A percentile compares a stretch with the other conserved stretches of the same genome.
These are phyloP conservation scores for Pythium dissimile DNA, from an alignment of 352 stramenopile genomes.

Conservation along the genomic window DNA sequence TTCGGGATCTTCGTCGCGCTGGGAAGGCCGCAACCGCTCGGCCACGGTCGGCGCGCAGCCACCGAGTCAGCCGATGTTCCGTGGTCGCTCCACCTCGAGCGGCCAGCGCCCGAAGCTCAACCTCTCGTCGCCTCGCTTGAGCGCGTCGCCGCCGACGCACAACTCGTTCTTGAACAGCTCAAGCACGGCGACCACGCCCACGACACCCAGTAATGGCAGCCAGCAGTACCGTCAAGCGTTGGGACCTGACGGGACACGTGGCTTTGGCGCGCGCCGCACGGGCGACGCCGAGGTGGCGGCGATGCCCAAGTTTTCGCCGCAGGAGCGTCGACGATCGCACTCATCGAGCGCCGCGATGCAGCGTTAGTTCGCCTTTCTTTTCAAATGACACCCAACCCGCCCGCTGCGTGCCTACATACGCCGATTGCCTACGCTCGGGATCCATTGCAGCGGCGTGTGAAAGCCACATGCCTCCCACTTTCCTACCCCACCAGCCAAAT, in stretches of 20 bases:
- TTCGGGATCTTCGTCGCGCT: slow-evolving; percentile 18
- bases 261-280: slow-evolving; percentile 72
- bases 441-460: not conserved
- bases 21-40: slow-evolving; percentile 28
- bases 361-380: slow-evolving; percentile 1
- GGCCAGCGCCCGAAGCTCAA: slow-evolving; percentile 21
- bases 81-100: slow-evolving; percentile 21
- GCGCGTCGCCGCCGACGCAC: slow-evolving; percentile 18
- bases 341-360: slow-evolving; percentile 45
- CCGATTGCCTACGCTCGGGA: not conserved
- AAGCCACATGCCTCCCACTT: no score
- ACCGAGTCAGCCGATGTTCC: slow-evolving; percentile 17
- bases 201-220: slow-evolving; percentile 33
- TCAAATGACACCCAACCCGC: not conserved
- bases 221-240: slow-evolving; percentile 76
- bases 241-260: slow-evolving; percentile 73
- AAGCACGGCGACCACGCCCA: slow-evolving; percentile 2
- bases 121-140: slow-evolving; percentile 23
- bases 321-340: slow-evolving; percentile 72
- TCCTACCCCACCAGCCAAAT: no score
- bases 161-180: slow-evolving; percentile 19
- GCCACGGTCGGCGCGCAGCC: slow-evolving; percentile 20
- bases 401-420: not conserved
- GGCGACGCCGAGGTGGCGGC: slow-evolving; percentile 59
- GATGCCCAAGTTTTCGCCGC: slow-evolving; percentile 47